Evolutionary conservation across 1,284 basidiomycete species (phyloP), one percentile per base, ranked within the genome.

Genomic region (Erythrobasidium hasegawianum): DNA sequence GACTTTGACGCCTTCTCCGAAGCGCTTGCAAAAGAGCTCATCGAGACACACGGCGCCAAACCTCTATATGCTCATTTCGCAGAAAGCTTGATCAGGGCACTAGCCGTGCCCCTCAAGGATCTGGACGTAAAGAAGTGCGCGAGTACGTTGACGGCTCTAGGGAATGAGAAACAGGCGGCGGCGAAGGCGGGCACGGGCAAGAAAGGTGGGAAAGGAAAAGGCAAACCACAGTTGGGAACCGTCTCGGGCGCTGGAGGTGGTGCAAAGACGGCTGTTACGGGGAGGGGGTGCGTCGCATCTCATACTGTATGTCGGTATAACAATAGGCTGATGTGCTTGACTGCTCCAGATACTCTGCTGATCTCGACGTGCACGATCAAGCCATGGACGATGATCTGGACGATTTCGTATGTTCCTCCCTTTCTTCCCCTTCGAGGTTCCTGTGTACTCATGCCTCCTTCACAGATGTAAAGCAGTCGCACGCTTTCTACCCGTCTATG

Each of bases 81-180:
- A 68, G 90, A 95, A 75, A 82, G 87, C 72, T 85, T 91, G 71
- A 85, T 85, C 20, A 86, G 87, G 67, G 85, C 85, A 66, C 78
- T 94, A 18, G 86, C 87, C 1, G 78, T 81, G 68, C 84, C 88
- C 13, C 81, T 96, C 59, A 87, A 86, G 69, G 91, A 94, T 70
- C 85, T 91, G 57, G 92, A 97, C 74, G 86, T 91, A 38, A 84
- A 90, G 70, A 94, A 94, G 76, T 87, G 85, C 1, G 89, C 90
- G 2, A 87, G 85, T 60, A 84, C 81, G 14, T 80, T 97, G 60
- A 90, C 88, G 18, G 86, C 89, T 1, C 81, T 96, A 11, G 88
- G 90, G 57, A 95, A 94, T 75, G 90, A 93, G 80, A 97, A 97
- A 80, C 90, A 93, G 80, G 89, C 85, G 78, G 90, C 91, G 76